Evolutionary conservation across 2,329 filamentous ascomycete species (phyloP).

Genomic region (Trichoderma simmonsii): DNA sequence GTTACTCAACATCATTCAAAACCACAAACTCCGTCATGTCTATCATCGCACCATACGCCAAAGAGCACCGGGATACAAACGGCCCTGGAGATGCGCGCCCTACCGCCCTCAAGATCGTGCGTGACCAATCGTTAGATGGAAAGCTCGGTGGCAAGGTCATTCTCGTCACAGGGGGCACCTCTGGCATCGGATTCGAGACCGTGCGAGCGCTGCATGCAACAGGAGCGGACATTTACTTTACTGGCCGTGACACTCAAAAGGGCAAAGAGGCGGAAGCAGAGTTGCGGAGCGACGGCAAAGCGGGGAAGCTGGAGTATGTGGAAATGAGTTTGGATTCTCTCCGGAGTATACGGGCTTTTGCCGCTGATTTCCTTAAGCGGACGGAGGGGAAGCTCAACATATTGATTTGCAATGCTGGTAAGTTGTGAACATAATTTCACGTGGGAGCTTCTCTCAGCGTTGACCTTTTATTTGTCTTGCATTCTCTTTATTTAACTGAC

Average conservation of each 20-base stretch:
- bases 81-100: constrained; percentile 35
- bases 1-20: neutral
- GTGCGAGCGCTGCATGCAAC: constrained; percentile 41
- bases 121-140: constrained; percentile 30
- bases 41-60: constrained; percentile 1
- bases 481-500: neutral
- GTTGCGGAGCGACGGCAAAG: constrained; percentile 24
- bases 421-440: neutral
- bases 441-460: neutral
- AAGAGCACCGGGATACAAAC: neutral
- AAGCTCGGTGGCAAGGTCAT: constrained; percentile 35
- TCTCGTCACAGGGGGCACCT: constrained; percentile 42
- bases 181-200: constrained; percentile 45
- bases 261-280: constrained; percentile 23
- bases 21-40: neutral
- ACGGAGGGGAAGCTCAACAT: constrained; percentile 25
- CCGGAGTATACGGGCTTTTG: constrained; percentile 29
- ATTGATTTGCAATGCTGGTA: constrained; percentile 44
- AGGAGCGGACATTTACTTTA: constrained; percentile 43
- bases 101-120: constrained; percentile 36
- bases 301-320: constrained; percentile 33
- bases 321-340: constrained; percentile 32
- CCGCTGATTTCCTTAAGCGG: constrained; percentile 21
- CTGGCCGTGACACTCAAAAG: constrained; percentile 37
- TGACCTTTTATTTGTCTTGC: neutral